Percentiles rank a stretch among this genome's conserved stretches.
Evolutionary conservation across 371 early-diverging fungal genomes (phyloP).

Genomic region (Apophysomyces elegans): DNA sequence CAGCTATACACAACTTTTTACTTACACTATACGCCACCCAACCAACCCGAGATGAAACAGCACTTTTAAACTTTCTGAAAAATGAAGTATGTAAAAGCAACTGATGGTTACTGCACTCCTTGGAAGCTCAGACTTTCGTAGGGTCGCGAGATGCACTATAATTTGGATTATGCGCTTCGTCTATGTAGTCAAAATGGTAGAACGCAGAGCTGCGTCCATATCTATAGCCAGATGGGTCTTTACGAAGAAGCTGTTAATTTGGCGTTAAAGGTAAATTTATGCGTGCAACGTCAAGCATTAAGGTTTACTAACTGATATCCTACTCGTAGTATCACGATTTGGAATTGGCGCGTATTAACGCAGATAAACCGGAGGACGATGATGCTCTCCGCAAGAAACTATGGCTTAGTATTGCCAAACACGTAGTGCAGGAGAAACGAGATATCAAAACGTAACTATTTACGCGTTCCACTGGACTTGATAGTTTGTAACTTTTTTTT

Average conservation of each 20-base stretch:
- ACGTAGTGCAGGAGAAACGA: slow-evolving; percentile 81
- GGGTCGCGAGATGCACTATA: slow-evolving; percentile 74
- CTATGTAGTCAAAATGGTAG: slow-evolving; percentile 78
- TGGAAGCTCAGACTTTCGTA: slow-evolving; percentile 21
- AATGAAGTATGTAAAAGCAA: slow-evolving; percentile 55
- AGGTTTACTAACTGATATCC: too few species aligned
- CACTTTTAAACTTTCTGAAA: slow-evolving; percentile 70
- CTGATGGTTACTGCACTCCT: too few species aligned
- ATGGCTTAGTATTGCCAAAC: slow-evolving; percentile 91
- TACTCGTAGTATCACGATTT: slow-evolving; percentile 74
- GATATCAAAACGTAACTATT: slow-evolving; percentile 75
- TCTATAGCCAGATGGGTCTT: slow-evolving; percentile 81
- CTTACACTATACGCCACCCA: slow-evolving; percentile 84
- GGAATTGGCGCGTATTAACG: slow-evolving; percentile 86
- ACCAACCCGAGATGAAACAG: slow-evolving; percentile 63
- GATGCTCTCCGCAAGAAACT: slow-evolving; percentile 81
- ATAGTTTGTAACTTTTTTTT: neutral
- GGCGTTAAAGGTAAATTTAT: slow-evolving; percentile 65
- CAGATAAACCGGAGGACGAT: slow-evolving; percentile 88
- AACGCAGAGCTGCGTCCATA: slow-evolving; percentile 76
- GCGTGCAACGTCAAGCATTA: too few species aligned
- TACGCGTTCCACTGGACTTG: neutral
- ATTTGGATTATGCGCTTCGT: slow-evolving; percentile 86
- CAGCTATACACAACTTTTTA: slow-evolving; percentile 90
- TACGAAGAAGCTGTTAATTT: slow-evolving; percentile 87